Conservation (phyloP, 2,329 filamentous ascomycete genomes). For the Acephala macrosclerotiorum region DNA sequence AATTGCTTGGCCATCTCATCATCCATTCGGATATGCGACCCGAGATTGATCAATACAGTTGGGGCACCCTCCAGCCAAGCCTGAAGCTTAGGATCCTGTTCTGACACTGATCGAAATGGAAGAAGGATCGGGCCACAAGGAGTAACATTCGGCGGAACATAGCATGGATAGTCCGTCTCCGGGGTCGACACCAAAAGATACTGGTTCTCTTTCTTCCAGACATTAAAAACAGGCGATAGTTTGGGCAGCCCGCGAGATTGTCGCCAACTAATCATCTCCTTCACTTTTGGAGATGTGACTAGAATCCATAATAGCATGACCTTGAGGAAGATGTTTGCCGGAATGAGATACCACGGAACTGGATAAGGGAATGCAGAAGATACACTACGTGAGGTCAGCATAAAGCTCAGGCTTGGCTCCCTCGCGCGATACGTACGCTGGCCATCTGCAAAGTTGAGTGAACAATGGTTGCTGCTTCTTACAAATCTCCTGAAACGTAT, state of each 20-base stretch:
- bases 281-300: slow-evolving; percentile 32
- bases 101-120: slow-evolving; percentile 42
- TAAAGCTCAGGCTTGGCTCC: slow-evolving; percentile 30
- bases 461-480: slow-evolving; percentile 48
- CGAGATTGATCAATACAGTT: slow-evolving; percentile 58
- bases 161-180: slow-evolving; percentile 46
- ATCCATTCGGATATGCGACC: slow-evolving; percentile 44
- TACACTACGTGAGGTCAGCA: slow-evolving; percentile 45
- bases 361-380: slow-evolving; percentile 55
- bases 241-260: slow-evolving; percentile 37
- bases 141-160: slow-evolving; percentile 50
- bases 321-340: slow-evolving; percentile 51
- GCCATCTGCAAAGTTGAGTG: slow-evolving; percentile 48
- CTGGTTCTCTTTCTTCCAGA: slow-evolving; percentile 42
- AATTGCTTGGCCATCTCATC: slow-evolving; percentile 48
- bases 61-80: slow-evolving; percentile 51
- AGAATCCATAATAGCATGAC: slow-evolving; percentile 40
- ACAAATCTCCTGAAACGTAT: slow-evolving; percentile 52
- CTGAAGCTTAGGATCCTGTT: slow-evolving; percentile 51
- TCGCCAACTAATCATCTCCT: slow-evolving; percentile 38
- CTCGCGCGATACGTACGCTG: slow-evolving; percentile 44
- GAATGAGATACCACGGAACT: slow-evolving; percentile 52
- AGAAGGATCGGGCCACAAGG: slow-evolving; percentile 57
- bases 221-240: slow-evolving; percentile 39
- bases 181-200: slow-evolving; percentile 35